Base-by-base conservation (phyloP, 2,329 filamentous ascomycete genomes). In the Lecanicillium sp. region DNA sequence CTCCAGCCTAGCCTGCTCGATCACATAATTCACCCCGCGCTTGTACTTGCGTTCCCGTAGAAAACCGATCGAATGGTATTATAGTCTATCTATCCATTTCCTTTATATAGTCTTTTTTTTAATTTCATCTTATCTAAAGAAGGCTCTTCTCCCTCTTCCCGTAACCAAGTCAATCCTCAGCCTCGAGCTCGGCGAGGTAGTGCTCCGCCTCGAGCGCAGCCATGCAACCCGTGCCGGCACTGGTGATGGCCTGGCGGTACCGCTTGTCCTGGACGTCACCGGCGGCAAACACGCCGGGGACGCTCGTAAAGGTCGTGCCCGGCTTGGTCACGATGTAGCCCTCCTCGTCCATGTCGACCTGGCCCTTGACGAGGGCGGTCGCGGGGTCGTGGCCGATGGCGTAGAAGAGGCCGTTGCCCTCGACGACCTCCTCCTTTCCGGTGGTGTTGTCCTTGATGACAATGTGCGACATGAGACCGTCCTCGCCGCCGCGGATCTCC, bases 231-330 rank as follows among this genome's bases (percentile, higher is more conserved):
- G 90, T 90, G 52, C 90, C 91, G 59, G 93, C 93, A 71, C 90
- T 96, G 55, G 93, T 98, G 57, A 98, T 94, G 39, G 93, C 93
- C 74, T 98, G 93, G 65, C 93, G 82, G 69, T 98, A 98, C 64
- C 85, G 83, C 84, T 97, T 98, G 67, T 98, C 94, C 74, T 98
- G 93, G 9, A 98, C 94, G 65, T 98, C 93, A 55, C 93, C 93
- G 9, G 91, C 93, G 30, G 93, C 93, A 64, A 96, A 98, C 17
- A 98, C 89, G 66, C 93, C 93, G 63, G 89, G 81, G 5, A 96
- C 69, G 68, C 82, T 95, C 40, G 93, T 98, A 62, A 86, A 77
- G 51, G 89, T 89, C 38, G 89, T 91, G 49, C 93, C 94, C 3
- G 93, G 86, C 67, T 86, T 81, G 49, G 93, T 98, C 58, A 90